Evolutionary conservation across 495 filamentous ascomycete species (phyloP), one percentile per base, ranked within the genome.

Genomic region (Hypoxylon rickii): DNA sequence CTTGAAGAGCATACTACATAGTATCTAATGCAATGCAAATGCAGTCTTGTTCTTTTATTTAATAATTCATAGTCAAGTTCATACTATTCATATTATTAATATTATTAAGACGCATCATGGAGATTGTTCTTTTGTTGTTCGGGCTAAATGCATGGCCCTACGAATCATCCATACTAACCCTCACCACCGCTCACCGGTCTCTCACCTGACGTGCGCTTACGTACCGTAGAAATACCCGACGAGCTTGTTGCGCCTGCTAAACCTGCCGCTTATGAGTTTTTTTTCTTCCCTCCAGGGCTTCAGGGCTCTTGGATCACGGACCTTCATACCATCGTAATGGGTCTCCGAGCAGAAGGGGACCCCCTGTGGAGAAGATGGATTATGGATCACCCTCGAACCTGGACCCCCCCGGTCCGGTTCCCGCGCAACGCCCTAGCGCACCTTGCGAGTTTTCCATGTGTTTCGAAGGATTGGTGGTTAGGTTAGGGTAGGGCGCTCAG

Each of bases 341-440:
- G 41, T 32, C 19, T 44, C 24, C 44, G 37, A 37, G 44, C 18
- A 63, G 48, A 54, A 43, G 3, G 50, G 38, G 47, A 47, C 53
- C 59, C 50, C 44, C 45, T 51, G 52, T 38, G 49, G 48, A 60
- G 19, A 55, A 44, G 31, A 54, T 51, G 42, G 48, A 29, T 44
- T 47, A 63, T 57, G 48, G 44, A 38, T 43, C 53, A 45, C 53
- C 42, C 57, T 57, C 52, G 59, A n/a, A n/a, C 59, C 59, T 63
- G 46, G 48, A 57, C 46, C 34, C 46, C 58, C 58, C 59, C 53
- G 59, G 59, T 63, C 52, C 59, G 58, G 59, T 57, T 62, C 48
- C 59, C 59, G 59, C 59, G 59, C 47, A 63, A 62, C 36, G 48
- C 48, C 59, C 53, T 63, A 58, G 53, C 48, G 55, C 59, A 34